Percentiles rank a stretch among this genome's conserved stretches.
Evolutionary conservation across 345 rosid genomes (phyloP).

Genomic region (Hirschfeldia incana): DNA sequence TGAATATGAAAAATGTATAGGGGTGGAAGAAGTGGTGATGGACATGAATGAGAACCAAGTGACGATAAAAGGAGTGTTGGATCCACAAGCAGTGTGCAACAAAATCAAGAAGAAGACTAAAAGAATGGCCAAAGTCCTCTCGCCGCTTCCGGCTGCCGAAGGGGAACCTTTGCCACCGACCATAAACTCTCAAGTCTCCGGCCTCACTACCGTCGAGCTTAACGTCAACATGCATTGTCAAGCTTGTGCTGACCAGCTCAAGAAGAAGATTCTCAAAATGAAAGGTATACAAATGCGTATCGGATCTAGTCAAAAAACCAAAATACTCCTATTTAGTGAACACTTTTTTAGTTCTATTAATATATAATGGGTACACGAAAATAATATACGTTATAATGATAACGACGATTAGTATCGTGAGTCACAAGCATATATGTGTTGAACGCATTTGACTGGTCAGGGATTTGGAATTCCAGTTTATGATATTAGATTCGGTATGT

Average conservation of each 20-base stretch:
- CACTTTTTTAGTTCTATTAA: neutral
- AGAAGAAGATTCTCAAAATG: constrained; percentile 86
- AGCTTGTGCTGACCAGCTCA: constrained; percentile 93
- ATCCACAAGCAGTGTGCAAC: constrained; percentile 76
- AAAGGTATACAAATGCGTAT: constrained; percentile 53
- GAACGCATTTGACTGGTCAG: neutral
- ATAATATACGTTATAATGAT: neutral
- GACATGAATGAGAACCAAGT: constrained; percentile 80
- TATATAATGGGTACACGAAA: neutral
- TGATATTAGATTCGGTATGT: neutral
- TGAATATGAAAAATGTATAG: constrained; percentile 39
- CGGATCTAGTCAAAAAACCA: constrained; percentile 9
- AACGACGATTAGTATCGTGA: neutral
- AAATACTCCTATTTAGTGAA: neutral
- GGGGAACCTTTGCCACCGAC: constrained; percentile 72
- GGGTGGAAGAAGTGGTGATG: constrained; percentile 75
- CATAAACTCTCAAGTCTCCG: constrained; percentile 69
- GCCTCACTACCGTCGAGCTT: constrained; percentile 69
- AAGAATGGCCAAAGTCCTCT: constrained; percentile 69
- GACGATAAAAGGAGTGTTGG: constrained; percentile 73
- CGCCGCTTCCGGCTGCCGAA: constrained; percentile 73
- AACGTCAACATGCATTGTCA: constrained; percentile 89
- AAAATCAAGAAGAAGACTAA: constrained; percentile 77
- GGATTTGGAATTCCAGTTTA: neutral
- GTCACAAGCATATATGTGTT: neutral